Evolutionary conservation across 2,329 filamentous ascomycete species (phyloP).

Genomic region (Xylariomycetidae sp.): DNA sequence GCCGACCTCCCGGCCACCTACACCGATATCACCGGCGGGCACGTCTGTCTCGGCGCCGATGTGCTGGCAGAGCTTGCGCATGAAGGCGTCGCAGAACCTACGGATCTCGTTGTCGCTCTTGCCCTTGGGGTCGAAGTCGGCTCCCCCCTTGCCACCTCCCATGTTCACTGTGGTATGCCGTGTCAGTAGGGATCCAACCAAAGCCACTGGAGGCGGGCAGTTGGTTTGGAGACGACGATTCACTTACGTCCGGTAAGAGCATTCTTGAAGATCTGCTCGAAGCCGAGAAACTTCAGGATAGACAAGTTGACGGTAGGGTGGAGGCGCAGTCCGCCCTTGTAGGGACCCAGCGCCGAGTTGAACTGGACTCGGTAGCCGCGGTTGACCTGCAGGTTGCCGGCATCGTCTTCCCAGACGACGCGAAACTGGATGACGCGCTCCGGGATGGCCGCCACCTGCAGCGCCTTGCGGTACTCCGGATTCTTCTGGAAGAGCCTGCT

Average conservation of each 20-base stretch:
- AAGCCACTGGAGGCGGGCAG: no score
- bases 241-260: conserved; percentile 83
- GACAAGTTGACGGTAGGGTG: conserved; percentile 81
- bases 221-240: not conserved
- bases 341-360: conserved; percentile 94
- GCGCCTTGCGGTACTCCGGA: conserved; percentile 89
- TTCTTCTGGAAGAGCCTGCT: conserved; percentile 88
- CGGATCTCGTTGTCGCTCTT: conserved; percentile 97
- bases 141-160: conserved; percentile 95
- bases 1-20: conserved; percentile 85
- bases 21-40: conserved; percentile 94
- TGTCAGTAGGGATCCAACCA: conserved; percentile 3
- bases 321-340: conserved; percentile 95
- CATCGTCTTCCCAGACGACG: conserved; percentile 94
- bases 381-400: conserved; percentile 84
- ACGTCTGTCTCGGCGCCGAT: conserved; percentile 96
- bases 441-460: conserved; percentile 80
- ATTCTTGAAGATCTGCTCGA: conserved; percentile 99
- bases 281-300: conserved; percentile 93
- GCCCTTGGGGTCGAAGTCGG: conserved; percentile 98
- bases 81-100: conserved; percentile 93
- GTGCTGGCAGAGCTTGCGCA: conserved; percentile 92
- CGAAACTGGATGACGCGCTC: conserved; percentile 97
- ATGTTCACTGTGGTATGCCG: conserved; percentile 60
- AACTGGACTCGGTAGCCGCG: conserved; percentile 95